Percentiles rank a stretch among this genome's conserved stretches.
Evolutionary conservation across 139 green algal species (phyloP).

Genomic region (Marvania coccoides): DNA sequence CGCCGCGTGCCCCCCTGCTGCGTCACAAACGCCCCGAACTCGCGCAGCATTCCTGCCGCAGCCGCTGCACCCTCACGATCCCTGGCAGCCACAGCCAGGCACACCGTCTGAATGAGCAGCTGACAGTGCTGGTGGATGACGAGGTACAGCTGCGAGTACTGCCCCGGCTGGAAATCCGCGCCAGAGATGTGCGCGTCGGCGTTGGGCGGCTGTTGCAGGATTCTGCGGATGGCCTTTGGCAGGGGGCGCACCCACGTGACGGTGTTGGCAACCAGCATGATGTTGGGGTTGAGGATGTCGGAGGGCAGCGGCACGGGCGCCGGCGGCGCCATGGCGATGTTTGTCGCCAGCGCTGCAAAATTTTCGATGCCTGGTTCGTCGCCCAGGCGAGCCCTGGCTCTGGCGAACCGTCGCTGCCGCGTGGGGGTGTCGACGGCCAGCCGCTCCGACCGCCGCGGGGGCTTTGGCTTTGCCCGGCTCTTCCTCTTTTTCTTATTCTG

Average conservation of each 20-base stretch:
- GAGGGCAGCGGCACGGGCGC: not conserved
- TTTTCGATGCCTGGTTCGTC: too few species aligned
- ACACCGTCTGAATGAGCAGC: slow-evolving; percentile 16
- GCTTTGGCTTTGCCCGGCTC: not conserved
- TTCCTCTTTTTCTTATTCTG: too few species aligned
- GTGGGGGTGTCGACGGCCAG: too few species aligned
- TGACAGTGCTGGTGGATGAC: slow-evolving; percentile 18
- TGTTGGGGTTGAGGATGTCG: not conserved
- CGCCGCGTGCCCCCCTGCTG: not conserved
- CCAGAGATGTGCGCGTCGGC: not conserved
- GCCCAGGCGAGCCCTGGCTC: not conserved
- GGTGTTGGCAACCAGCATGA: not conserved
- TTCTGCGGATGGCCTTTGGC: not conserved
- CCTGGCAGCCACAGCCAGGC: not conserved
- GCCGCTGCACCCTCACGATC: not conserved
- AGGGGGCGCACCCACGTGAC: slow-evolving; percentile 13
- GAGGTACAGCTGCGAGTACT: slow-evolving; percentile 23
- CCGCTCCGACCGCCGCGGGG: not conserved
- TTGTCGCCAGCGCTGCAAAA: slow-evolving; percentile 1
- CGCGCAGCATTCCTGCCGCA: not conserved
- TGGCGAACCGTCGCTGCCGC: not conserved
- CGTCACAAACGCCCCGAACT: not conserved
- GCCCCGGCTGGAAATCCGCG: slow-evolving; percentile 1
- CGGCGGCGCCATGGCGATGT: not conserved
- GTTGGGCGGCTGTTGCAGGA: not conserved